Evolutionary conservation across 1,284 basidiomycete species (phyloP).

Genomic region (Malassezia brasiliensis): DNA sequence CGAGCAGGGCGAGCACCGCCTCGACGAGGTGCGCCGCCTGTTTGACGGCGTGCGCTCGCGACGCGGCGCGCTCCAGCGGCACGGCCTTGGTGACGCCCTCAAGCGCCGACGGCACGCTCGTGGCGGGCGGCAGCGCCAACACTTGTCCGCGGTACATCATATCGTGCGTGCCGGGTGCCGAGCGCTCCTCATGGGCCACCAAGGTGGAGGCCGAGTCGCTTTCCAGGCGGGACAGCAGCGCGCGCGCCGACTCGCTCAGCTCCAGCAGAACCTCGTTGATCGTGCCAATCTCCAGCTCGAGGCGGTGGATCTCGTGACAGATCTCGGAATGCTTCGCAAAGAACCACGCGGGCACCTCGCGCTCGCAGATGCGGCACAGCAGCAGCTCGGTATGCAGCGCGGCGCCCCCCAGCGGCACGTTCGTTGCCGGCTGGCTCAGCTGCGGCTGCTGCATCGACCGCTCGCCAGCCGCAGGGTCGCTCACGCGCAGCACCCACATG

Average conservation of each 20-base stretch:
- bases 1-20: constrained; percentile 56
- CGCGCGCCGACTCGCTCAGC: constrained; percentile 60
- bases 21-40: not conserved
- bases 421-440: not conserved
- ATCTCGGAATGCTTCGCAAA: constrained; percentile 99
- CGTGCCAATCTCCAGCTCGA: constrained; percentile 87
- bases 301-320: constrained; percentile 86
- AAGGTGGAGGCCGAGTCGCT: constrained; percentile 16
- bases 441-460: not conserved
- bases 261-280: constrained; percentile 87
- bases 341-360: constrained; percentile 94
- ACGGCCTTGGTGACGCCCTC: constrained; percentile 17
- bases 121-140: constrained; percentile 47
- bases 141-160: constrained; percentile 66
- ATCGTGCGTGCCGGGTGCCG: not conserved
- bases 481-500: constrained; percentile 78
- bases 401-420: constrained; percentile 24
- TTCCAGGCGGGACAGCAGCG: constrained; percentile 27
- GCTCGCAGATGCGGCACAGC: constrained; percentile 95
- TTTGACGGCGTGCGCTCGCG: constrained; percentile 1
- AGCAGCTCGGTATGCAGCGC: constrained; percentile 59
- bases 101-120: constrained; percentile 31
- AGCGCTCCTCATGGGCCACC: not conserved
- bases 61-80: constrained; percentile 11
- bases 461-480: not conserved